Evolutionary conservation across 257 asterid genomes (phyloP), one percentile per base, ranked within the genome.

Genomic region (Fraxinus cuspidata): DNA sequence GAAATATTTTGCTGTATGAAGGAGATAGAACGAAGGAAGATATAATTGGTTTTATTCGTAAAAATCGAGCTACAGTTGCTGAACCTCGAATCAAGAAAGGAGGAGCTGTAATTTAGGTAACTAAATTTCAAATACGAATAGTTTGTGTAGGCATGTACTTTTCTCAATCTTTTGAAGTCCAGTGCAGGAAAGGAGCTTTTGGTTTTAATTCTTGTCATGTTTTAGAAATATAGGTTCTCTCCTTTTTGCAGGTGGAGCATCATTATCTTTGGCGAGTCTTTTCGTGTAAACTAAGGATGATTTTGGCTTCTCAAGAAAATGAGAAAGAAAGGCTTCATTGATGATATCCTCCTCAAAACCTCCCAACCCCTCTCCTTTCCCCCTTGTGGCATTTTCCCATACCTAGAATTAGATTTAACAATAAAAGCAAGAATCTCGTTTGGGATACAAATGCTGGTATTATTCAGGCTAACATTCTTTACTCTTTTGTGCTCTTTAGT

Each of bases 11-110:
- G 87, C 84, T 13, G 68, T 90, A 94, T 68, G 89, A 86, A 16
- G 98, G 97, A 23, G 90, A 85, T 35, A 88, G 96, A 81, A 85
- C 90, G 25, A 94, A 94, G 88, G 90, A 86, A 71, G 97, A 72
- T 74, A 84, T 94, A 1, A 84, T 92, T 71, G 88, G 85, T 65
- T 94, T 86, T 84, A 91, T 94, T 74, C 83, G 87, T 84, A 84
- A 94, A 88, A 89, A 88, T 82, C 89, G 86, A 76, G 97, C 80
- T 27, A 58, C 80, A 25, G 81, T 75, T 69, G 75, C 86, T 6
- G 81, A 85, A 63, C 76, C 83, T 82, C 27, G 88, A 84, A 74
- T 71, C 90, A 3, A 72, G 71, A 42, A 91, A 91, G 49, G 98
- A 94, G 6, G 97, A 92, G 86, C 91, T 94, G 63, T 94, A 82